Conservation (phyloP, 352 stramenopile genomes). For the Globisporangium paddicum region DNA sequence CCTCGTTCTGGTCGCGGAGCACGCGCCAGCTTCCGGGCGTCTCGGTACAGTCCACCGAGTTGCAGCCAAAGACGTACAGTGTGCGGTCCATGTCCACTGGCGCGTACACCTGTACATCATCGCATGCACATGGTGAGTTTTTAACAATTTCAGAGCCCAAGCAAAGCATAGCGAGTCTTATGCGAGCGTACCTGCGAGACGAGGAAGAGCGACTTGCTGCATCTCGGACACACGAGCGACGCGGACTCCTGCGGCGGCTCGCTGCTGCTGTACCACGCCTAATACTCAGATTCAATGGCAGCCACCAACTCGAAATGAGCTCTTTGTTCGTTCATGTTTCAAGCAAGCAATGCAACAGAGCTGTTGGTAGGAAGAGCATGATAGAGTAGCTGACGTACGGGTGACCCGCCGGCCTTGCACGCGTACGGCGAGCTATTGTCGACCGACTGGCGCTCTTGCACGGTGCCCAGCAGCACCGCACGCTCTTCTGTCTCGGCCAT, state of each 20-base stretch:
- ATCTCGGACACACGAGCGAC: constrained; percentile 53
- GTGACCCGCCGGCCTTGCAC: constrained; percentile 76
- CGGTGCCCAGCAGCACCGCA: constrained; percentile 60
- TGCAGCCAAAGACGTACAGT: constrained; percentile 85
- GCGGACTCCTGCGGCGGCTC: constrained; percentile 31
- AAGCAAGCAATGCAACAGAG: neutral
- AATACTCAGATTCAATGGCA: neutral
- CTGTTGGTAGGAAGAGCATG: neutral
- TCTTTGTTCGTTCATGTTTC: neutral
- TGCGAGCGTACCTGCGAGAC: constrained; percentile 39
- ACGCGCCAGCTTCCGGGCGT: constrained; percentile 65
- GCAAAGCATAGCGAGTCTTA: neutral
- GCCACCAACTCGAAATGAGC: neutral
- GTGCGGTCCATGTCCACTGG: constrained; percentile 67
- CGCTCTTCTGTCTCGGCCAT: constrained; percentile 36
- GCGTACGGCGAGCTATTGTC: constrained; percentile 61
- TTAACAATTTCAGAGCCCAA: neutral
- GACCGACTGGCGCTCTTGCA: constrained; percentile 62
- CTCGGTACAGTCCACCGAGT: constrained; percentile 66
- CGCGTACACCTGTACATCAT: constrained; percentile 56
- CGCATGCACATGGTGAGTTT: neutral
- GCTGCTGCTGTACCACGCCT: constrained; percentile 49
- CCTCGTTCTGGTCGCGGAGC: constrained; percentile 49
- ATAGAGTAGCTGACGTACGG: constrained; percentile 29
- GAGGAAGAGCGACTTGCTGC: constrained; percentile 51